Evolutionary conservation across 257 asterid genomes (phyloP).

Genomic region (Solanum appendiculatum): DNA sequence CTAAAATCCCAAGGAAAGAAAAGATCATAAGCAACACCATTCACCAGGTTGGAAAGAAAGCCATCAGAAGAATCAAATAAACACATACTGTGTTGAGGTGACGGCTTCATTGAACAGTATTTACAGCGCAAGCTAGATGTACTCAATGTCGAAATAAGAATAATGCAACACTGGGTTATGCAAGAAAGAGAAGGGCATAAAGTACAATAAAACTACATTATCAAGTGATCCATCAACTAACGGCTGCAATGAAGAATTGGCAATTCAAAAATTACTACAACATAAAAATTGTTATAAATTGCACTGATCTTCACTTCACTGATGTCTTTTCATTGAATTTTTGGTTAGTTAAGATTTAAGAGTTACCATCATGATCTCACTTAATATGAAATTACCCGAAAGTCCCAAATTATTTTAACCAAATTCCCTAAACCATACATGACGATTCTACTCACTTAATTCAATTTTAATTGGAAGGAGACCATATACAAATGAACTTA

Average conservation of each 20-base stretch:
- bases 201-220: not conserved
- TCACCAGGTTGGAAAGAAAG: not conserved
- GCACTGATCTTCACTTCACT: not conserved
- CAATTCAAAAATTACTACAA: not conserved
- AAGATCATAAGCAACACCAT: not conserved
- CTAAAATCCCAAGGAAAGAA: slow-evolving; percentile 24
- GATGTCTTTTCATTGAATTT: not conserved
- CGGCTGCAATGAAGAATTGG: not conserved
- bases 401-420: not conserved
- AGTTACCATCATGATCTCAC: not conserved
- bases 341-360: not conserved
- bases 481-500: not conserved
- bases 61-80: not conserved
- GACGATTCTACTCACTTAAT: not conserved
- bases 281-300: not conserved
- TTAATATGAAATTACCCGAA: not conserved
- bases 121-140: not conserved
- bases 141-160: not conserved
- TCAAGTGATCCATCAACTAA: not conserved
- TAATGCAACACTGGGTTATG: not conserved
- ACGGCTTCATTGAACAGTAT: not conserved
- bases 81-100: not conserved
- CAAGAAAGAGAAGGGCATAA: not conserved
- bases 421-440: not conserved
- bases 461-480: not conserved